Base-by-base conservation (phyloP, 2,329 filamentous ascomycete species). In the Sporothrix luriei region DNA sequence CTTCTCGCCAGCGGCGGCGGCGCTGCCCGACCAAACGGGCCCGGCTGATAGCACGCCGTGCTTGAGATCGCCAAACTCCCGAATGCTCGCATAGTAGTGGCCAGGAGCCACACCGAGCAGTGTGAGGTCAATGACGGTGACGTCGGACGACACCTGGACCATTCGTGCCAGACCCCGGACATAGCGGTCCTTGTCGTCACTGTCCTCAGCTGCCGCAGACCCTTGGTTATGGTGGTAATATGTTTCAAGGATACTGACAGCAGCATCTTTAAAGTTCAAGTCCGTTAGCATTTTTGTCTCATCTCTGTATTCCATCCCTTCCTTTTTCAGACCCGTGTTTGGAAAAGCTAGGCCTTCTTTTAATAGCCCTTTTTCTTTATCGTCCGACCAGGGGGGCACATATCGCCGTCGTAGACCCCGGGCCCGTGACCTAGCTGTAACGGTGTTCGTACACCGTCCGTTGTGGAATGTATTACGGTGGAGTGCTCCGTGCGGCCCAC, bases 241-340 rank as follows among this genome's bases (percentile, higher is more conserved):
- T 69, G 93, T 96, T 83, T 99, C 95, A 71, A 99, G 88, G 76
- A 99, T 98, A 80, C 94, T 97, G 55, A 99, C 95, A 57, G 94
- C 93, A 40, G 93, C 92, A 77, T 88, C 91, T 88, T 74, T 38
- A 33, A n/a, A 43, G n/a, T 33, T 55, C 43, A n/a, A 43, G n/a
- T 46, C 33, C 43, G 51, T 68, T 54, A 40, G 49, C 48, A 19
- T 40, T 14, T 11, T 43, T 43, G 40, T 43, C 40, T 43, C 40
- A 13, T 16, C 43, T 13, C 64, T 49, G 16, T 55, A 29, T 54
- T 40, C 14, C 51, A 29, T 21, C 61, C 26, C 43, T 49, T 64
- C 19, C 19, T 26, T 65, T 29, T 5, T 19, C 46, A 33, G 19
- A 51, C 46, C 26, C 62, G 62, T 65, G 62, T 65, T 65, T 65